Evolutionary conservation across 345 rosid genomes (phyloP), one percentile per base, ranked within the genome.

Genomic region (Eucalyptus pauciflora): DNA sequence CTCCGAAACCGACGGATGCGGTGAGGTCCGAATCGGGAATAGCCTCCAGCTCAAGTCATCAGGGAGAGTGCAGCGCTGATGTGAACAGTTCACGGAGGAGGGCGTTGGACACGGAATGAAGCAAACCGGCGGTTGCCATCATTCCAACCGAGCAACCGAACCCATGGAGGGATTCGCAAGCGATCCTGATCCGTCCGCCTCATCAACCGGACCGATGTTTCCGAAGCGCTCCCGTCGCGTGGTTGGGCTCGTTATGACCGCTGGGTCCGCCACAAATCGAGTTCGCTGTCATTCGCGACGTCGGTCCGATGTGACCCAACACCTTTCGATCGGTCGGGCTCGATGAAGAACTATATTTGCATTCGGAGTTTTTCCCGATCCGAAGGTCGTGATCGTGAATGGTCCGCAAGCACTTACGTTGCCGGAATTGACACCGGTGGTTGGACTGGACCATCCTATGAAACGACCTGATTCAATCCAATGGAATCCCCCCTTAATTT

Each of bases 141-240:
- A 6, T 33, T 64, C 45, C 81, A 33, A 71, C 81, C 46, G 41
- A 17, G 46, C 83, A 41, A 76, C 83, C 48, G 27, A 37, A 20
- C 3, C 48, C 46, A 12, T 37, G 45, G 81, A 71, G 81, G 25
- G 81, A 71, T 37, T 71, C 81, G 27, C 81, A 71, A 71, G 81
- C 81, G 8, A 52, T 71, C 13, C 46, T 71, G 46, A 37, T 71
- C 46, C 13, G 14, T 18, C 46, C 27, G 13, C 27, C 81, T 37
- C 46, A 10, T 37, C 81, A 37, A 37, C 41, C 37, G 41, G 76
- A n/a, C 20, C 3, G 20, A n/a, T 8, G 11, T 14, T 64, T 15
- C 0, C 20, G 5, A n/a, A n/a, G 2, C 4, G 37, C 10, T 7
- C 25, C 25, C 10, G 8, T 13, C 4, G 12, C 1, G 2, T 62